phyloP scores from a whole-genome alignment of 2,329 filamentous ascomycete species.

The Talaromyces amestolkiae region DNA sequence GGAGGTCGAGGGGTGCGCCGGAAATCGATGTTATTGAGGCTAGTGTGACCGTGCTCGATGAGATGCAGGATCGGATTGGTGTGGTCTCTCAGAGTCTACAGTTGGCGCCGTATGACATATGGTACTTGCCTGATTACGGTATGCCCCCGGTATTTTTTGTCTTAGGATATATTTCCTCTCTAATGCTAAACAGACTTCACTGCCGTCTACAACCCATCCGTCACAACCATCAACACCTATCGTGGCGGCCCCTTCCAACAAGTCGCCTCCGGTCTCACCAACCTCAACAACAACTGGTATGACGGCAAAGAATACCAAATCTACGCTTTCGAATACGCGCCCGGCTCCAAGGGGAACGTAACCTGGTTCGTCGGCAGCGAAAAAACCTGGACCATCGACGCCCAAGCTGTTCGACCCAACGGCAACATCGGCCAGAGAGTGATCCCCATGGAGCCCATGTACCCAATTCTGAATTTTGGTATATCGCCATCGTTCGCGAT shows the following conservation, averaged over 20 bases:
- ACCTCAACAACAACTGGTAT: constrained; percentile 66
- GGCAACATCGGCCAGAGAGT: constrained; percentile 66
- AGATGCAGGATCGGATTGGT: constrained; percentile 53
- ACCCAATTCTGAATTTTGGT: constrained; percentile 67
- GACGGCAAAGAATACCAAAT: constrained; percentile 62
- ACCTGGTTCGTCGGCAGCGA: constrained; percentile 67
- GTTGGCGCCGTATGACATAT: constrained; percentile 67
- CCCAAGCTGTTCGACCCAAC: constrained; percentile 61
- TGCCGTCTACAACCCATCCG: constrained; percentile 60
- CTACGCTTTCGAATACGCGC: constrained; percentile 63
- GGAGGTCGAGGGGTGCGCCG: constrained; percentile 64
- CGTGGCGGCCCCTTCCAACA: constrained; percentile 63
- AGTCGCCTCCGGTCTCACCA: constrained; percentile 60
- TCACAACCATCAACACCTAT: constrained; percentile 60
- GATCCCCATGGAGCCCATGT: constrained; percentile 66
- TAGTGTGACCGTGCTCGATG: constrained; percentile 55
- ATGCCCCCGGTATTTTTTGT: constrained; percentile 12
- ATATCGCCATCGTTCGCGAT: constrained; percentile 66
- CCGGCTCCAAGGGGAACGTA: constrained; percentile 59
- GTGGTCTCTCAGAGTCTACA: constrained; percentile 66
- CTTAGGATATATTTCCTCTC: not conserved
- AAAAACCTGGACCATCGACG: constrained; percentile 63
- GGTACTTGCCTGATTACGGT: constrained; percentile 64
- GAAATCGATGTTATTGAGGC: constrained; percentile 73
- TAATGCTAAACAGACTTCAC: constrained; percentile 51